phyloP scores from a whole-genome alignment of 1,284 basidiomycete species.

The Cutaneotrichosporon sp. region DNA sequence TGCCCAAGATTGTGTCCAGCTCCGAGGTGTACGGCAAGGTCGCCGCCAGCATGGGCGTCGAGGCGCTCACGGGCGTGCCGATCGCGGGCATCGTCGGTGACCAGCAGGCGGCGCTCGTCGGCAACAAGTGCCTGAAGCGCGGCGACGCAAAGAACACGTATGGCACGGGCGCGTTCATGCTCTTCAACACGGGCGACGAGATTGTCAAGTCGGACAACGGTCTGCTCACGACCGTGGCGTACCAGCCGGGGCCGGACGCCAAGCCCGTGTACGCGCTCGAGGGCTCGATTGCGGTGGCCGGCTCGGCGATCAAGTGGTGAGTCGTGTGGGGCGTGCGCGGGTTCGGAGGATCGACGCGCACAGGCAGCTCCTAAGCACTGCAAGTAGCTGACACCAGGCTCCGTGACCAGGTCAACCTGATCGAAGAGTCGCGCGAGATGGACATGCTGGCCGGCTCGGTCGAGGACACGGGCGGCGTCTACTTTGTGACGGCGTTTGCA shows the following conservation, averaged over 20 bases:
- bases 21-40: constrained; percentile 89
- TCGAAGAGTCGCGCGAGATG: constrained; percentile 77
- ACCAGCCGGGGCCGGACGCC: constrained; percentile 71
- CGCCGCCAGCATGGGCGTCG: constrained; percentile 53
- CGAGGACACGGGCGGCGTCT: constrained; percentile 84
- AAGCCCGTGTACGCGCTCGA: constrained; percentile 91
- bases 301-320: constrained; percentile 87
- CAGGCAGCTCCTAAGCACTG: too few species aligned
- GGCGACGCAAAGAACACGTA: constrained; percentile 95
- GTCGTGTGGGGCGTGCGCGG: not conserved
- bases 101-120: constrained; percentile 93
- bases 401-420: constrained; percentile 84
- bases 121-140: constrained; percentile 84
- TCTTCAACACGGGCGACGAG: constrained; percentile 85
- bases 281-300: constrained; percentile 93
- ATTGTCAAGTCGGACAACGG: constrained; percentile 85
- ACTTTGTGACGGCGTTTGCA: constrained; percentile 95
- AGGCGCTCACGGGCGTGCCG: constrained; percentile 72
- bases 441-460: constrained; percentile 80
- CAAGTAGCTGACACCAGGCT: constrained; percentile 50
- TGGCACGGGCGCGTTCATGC: constrained; percentile 92
- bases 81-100: constrained; percentile 94
- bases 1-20: constrained; percentile 87
- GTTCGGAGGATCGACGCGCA: too few species aligned
- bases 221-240: constrained; percentile 87